Evolutionary conservation across 148 eudicot species (phyloP).

Genomic region (Talinum fruticosum): DNA sequence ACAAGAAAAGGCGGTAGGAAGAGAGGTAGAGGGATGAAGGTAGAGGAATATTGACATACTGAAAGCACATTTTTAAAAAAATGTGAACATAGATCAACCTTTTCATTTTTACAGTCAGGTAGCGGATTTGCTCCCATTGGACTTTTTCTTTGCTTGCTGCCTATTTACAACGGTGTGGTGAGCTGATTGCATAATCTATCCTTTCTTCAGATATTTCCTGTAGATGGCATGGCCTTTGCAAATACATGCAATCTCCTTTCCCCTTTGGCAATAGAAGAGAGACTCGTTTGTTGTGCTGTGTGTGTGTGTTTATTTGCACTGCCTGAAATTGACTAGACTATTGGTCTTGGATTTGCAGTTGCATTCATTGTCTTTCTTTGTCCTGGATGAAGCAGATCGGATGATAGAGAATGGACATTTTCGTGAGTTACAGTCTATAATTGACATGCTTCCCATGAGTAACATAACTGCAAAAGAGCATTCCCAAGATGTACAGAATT

Average conservation of each 20-base stretch:
- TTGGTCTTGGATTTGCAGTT: slow-evolving; percentile 50
- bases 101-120: background rate
- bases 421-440: slow-evolving; percentile 87
- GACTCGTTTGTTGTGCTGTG: background rate
- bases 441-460: slow-evolving; percentile 79
- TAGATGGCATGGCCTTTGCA: too few species aligned
- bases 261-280: background rate
- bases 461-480: slow-evolving; percentile 40
- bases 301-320: too few species aligned
- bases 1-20: background rate
- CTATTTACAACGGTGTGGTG: background rate
- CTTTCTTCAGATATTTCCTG: background rate
- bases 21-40: background rate
- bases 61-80: background rate
- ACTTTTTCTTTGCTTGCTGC: background rate
- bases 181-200: background rate
- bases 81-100: background rate
- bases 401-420: slow-evolving; percentile 97
- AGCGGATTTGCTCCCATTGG: background rate
- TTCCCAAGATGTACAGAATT: slow-evolving; percentile 51
- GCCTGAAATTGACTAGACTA: slow-evolving; percentile 14
- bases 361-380: slow-evolving; percentile 91
- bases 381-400: slow-evolving; percentile 98
- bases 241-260: background rate
- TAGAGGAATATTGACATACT: background rate